Base-by-base conservation (phyloP, 2,329 filamentous ascomycete genomes). In the Cercospora brassicicola region DNA sequence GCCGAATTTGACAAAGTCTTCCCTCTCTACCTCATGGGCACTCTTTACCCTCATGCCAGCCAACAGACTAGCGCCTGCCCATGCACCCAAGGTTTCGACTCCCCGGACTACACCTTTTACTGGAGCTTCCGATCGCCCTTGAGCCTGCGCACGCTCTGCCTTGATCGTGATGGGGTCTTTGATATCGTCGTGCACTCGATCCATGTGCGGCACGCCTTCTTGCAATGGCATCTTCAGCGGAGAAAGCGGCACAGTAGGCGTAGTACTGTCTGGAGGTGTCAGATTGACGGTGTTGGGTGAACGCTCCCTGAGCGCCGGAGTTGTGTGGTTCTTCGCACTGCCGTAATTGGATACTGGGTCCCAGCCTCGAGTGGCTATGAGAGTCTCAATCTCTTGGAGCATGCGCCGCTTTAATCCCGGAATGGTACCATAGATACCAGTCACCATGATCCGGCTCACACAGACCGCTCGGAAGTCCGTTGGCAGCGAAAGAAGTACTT, bases 391-490 rank as follows among this genome's bases (percentile, higher is more conserved):
- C 74, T 98, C 94, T 66, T 90, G 86, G 33, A 97, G 80, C 42
- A 97, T 85, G 28, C 94, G 88, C 26, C 86, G 84, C 72, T 92
- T 93, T 28, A 99, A 81, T 0, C 95, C 95, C 0, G 94, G 86
- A 8, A 97, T 88, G 28, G 86, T 86, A 5, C 93, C 89, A 59
- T 91, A 91, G 2, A 93, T 93, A 33, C 95, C 95, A 0, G 90
- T 90, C 75, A 99, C 91, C 15, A 97, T 84, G 56, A 98, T 91
- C 45, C 94, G 91, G 1, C 93, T 89, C 89, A 97, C 95, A 79
- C 94, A 97, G 4, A 90, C 81, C 0, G 91, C 90, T 26, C 95
- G 89, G 3, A 94, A 89, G 78, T 99, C 95, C 3, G 94, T 82
- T 0, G 93, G 91, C 0, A 97, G 83, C 7, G 88, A 85, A 1